Percentiles rank a stretch among this genome's conserved stretches.
Conservation (phyloP, 2,329 filamentous ascomycete species). For the Fusarium oligoseptatum region DNA sequence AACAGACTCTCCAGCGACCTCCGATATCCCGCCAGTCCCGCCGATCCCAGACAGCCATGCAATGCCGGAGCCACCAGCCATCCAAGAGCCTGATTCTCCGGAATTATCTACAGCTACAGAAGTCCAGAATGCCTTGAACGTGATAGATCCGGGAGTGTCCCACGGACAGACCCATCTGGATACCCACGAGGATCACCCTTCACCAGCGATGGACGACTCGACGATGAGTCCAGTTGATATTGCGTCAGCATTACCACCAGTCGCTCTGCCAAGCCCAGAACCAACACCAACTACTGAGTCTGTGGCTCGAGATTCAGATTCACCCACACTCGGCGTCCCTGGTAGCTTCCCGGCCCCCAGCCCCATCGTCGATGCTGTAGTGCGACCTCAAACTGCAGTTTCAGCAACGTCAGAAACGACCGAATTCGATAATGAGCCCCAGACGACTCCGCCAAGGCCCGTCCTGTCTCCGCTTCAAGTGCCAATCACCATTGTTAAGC, state of each 20-base stretch:
- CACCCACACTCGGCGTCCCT: constrained; percentile 76
- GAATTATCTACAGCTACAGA: constrained; percentile 17
- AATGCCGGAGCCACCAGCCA: constrained; percentile 4
- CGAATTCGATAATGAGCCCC: constrained; percentile 80
- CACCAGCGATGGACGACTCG: constrained; percentile 38
- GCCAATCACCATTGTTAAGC: constrained; percentile 46
- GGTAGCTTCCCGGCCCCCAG: constrained; percentile 68
- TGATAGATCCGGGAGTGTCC: constrained; percentile 25
- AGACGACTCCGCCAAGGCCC: constrained; percentile 66
- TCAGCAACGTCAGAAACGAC: constrained; percentile 73
- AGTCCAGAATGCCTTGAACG: constrained; percentile 31
- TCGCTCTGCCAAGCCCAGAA: constrained; percentile 33
- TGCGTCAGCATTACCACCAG: constrained; percentile 42
- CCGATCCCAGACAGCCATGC: constrained; percentile 32
- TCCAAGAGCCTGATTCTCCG: constrained; percentile 6
- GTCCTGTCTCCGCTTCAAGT: constrained; percentile 46
- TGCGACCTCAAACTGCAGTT: constrained; percentile 68
- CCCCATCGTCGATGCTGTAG: constrained; percentile 57
- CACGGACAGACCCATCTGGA: constrained; percentile 25
- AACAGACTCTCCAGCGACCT: constrained; percentile 19
- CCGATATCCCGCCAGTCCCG: constrained; percentile 43
- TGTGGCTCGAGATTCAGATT: constrained; percentile 60
- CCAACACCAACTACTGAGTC: constrained; percentile 23
- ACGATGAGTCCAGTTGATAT: constrained; percentile 40
- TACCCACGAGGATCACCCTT: constrained; percentile 18